These are phyloP conservation scores for Cicer cuneatum DNA, from an alignment of 306 rosid genomes.

Conservation along the genomic window DNA sequence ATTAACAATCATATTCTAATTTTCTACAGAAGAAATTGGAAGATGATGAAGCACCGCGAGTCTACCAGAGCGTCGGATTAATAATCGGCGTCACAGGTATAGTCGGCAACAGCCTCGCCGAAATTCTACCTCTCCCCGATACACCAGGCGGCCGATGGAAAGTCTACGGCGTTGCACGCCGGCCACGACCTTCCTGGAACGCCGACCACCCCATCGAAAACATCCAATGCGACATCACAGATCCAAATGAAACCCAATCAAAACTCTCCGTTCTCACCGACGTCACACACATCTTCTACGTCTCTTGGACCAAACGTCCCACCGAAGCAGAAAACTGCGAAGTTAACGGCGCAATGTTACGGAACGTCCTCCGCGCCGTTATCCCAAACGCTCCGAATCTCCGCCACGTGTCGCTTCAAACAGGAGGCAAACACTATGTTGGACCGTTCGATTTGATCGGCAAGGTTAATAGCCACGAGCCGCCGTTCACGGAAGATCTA, in stretches of 20 bases:
- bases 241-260: conserved; percentile 53
- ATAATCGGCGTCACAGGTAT: conserved; percentile 77
- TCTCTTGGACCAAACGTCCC: conserved; percentile 57
- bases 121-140: conserved; percentile 73
- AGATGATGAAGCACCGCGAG: conserved; percentile 58
- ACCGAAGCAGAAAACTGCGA: conserved; percentile 63
- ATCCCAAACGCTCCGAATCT: conserved; percentile 70
- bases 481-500: conserved; percentile 74
- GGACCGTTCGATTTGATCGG: conserved; percentile 57
- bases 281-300: conserved; percentile 77
- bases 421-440: conserved; percentile 64
- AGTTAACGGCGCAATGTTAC: conserved; percentile 64
- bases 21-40: conserved; percentile 61
- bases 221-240: conserved; percentile 74
- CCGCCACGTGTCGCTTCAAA: conserved; percentile 74
- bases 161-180: conserved; percentile 79
- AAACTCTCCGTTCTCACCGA: conserved; percentile 69
- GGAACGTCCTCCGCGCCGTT: conserved; percentile 58
- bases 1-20: neutral
- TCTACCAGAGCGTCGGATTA: conserved; percentile 57
- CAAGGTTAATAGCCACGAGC: conserved; percentile 52
- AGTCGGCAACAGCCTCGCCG: conserved; percentile 84
- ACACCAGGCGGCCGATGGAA: conserved; percentile 90
- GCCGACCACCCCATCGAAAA: conserved; percentile 69
- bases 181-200: conserved; percentile 75